phyloP scores from a whole-genome alignment of 2,329 filamentous ascomycete species.

The Penicillium sp. region DNA sequence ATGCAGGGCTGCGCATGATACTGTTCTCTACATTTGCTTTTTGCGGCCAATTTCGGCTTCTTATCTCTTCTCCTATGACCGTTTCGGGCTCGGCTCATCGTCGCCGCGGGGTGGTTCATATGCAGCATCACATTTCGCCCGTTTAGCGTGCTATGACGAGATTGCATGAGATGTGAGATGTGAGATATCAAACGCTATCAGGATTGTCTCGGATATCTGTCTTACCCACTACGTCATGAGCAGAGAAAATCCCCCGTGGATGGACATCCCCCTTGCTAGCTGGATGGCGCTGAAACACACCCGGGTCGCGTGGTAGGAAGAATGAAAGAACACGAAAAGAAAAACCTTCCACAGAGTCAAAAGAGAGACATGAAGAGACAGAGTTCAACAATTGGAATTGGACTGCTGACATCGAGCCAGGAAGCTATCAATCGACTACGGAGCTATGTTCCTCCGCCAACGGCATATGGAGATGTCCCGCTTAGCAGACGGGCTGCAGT shows the following conservation, averaged over 20 bases:
- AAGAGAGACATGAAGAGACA: not conserved
- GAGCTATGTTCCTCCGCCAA: conserved; percentile 60
- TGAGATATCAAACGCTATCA: not conserved
- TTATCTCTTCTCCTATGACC: not conserved
- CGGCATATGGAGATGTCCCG: conserved; percentile 61
- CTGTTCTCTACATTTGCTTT: conserved; percentile 4
- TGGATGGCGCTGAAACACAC: conserved; percentile 18
- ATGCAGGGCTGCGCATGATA: not conserved
- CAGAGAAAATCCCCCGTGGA: conserved; percentile 20
- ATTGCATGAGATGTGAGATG: not conserved
- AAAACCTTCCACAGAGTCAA: not conserved
- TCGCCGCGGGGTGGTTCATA: not conserved
- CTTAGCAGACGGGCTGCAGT: conserved; percentile 78
- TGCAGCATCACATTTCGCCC: conserved; percentile 1
- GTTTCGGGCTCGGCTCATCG: not conserved
- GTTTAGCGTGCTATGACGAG: not conserved
- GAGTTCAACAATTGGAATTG: too few relatives aligned
- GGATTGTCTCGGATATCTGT: not conserved
- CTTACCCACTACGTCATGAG: not conserved
- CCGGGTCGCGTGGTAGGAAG: conserved; percentile 13
- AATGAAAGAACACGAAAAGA: not conserved
- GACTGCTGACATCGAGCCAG: conserved; percentile 30
- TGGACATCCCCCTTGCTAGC: conserved; percentile 25
- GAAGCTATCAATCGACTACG: conserved; percentile 61
- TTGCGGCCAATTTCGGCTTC: not conserved